phyloP scores from a whole-genome alignment of 306 rosid genomes.

The Trifolium pratense region DNA sequence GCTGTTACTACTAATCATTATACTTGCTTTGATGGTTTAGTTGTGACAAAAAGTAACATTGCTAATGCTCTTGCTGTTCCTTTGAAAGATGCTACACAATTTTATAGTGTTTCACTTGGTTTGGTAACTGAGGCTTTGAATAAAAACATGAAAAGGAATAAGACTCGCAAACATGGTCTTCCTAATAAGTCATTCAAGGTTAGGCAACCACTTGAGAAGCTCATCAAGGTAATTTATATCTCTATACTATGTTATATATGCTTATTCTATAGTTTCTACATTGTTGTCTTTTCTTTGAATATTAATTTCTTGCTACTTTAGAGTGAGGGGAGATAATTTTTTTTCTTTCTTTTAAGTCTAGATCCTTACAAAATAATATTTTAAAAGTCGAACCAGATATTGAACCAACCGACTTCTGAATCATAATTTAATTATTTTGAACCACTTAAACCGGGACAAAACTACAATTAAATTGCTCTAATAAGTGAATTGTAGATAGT shows the following conservation, averaged over 20 bases:
- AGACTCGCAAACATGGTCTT: slow-evolving; percentile 46
- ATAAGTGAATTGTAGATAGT: no score
- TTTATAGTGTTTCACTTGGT: slow-evolving; percentile 80
- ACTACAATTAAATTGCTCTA: no score
- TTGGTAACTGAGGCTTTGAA: slow-evolving; percentile 61
- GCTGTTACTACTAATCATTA: slow-evolving; percentile 80
- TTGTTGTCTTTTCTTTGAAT: background rate
- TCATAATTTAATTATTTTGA: no score
- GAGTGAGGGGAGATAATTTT: background rate
- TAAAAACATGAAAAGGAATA: slow-evolving; percentile 40
- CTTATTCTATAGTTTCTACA: background rate
- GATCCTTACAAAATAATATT: no score
- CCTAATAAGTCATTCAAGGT: slow-evolving; percentile 42
- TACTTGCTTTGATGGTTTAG: slow-evolving; percentile 77
- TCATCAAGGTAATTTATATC: slow-evolving; percentile 61
- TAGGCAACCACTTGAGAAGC: slow-evolving; percentile 63
- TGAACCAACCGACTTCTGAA: no score
- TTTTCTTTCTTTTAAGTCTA: no score
- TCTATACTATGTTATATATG: background rate
- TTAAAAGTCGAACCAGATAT: no score
- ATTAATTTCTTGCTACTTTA: no score
- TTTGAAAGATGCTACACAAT: slow-evolving; percentile 45
- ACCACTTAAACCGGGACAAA: no score
- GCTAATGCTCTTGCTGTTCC: slow-evolving; percentile 50
- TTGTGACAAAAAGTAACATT: slow-evolving; percentile 52